These are phyloP conservation scores for Phlyctochytrium arcticum DNA, from an alignment of 192 early-diverging fungal species.

Conservation along the genomic window DNA sequence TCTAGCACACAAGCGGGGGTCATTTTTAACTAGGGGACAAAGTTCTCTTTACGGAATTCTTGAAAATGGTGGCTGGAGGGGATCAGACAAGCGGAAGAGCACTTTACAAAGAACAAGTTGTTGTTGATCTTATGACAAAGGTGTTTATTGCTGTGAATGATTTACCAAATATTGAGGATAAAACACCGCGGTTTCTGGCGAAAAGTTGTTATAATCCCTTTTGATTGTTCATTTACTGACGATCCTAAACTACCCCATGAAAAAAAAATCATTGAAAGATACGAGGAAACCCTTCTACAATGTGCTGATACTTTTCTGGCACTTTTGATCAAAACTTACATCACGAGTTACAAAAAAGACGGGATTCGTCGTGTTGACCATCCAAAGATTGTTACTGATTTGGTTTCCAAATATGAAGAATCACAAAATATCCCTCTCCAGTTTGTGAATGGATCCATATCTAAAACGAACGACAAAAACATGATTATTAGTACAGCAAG, in stretches of 20 bases:
- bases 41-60: not conserved
- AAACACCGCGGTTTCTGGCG: not conserved
- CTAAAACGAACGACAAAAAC: not conserved
- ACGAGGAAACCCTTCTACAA: not conserved
- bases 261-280: too few species aligned
- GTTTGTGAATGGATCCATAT: not conserved
- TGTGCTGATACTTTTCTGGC: slow-evolving; percentile 1
- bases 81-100: not conserved
- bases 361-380: not conserved
- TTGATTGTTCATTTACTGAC: not conserved
- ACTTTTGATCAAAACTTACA: not conserved
- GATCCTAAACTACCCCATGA: not conserved
- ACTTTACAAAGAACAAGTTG: not conserved
- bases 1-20: not conserved
- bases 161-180: not conserved
- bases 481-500: not conserved
- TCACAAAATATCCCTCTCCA: not conserved
- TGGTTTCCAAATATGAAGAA: not conserved
- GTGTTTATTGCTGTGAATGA: not conserved
- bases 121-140: not conserved
- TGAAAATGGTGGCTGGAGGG: not conserved
- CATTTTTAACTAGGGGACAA: not conserved
- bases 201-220: too few species aligned
- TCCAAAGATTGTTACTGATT: not conserved
- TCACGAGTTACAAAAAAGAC: not conserved